These are phyloP conservation scores for Kitagawia praeruptora DNA, from an alignment of 129 eudicot genomes.

Conservation along the genomic window DNA sequence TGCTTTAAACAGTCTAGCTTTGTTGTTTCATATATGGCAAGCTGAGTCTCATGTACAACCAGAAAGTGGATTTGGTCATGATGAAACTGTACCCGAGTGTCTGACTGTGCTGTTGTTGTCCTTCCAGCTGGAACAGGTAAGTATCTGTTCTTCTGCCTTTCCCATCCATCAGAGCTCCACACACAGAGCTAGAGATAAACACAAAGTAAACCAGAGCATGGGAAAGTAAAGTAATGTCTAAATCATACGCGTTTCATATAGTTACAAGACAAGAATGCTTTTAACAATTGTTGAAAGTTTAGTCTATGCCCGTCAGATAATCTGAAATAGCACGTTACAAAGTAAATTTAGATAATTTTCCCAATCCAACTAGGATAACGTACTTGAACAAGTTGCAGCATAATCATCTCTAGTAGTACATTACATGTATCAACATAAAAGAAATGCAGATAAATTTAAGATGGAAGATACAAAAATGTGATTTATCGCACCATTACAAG, in stretches of 20 bases:
- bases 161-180: conserved; percentile 91
- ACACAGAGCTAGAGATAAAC: conserved; percentile 52
- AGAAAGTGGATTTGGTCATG: conserved; percentile 80
- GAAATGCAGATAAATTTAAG: neutral
- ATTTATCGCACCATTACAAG: neutral
- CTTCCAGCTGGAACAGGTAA: conserved; percentile 71
- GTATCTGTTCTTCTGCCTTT: conserved; percentile 56
- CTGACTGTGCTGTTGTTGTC: conserved; percentile 46
- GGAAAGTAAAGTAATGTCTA: neutral
- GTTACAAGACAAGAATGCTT: neutral
- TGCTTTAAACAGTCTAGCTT: conserved; percentile 78
- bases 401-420: too few species aligned
- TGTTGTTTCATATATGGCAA: conserved; percentile 73
- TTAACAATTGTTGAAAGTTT: neutral
- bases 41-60: conserved; percentile 82
- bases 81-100: conserved; percentile 91
- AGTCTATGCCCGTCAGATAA: neutral
- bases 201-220: neutral
- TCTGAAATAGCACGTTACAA: neutral
- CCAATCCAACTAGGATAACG: neutral
- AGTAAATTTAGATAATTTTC: neutral
- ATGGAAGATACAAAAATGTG: neutral
- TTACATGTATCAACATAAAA: neutral
- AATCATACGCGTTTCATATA: neutral
- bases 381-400: neutral